Evolutionary conservation across 805 yeast species (phyloP), one percentile per base, ranked within the genome.

Genomic region (Kuraishia hungarica): DNA sequence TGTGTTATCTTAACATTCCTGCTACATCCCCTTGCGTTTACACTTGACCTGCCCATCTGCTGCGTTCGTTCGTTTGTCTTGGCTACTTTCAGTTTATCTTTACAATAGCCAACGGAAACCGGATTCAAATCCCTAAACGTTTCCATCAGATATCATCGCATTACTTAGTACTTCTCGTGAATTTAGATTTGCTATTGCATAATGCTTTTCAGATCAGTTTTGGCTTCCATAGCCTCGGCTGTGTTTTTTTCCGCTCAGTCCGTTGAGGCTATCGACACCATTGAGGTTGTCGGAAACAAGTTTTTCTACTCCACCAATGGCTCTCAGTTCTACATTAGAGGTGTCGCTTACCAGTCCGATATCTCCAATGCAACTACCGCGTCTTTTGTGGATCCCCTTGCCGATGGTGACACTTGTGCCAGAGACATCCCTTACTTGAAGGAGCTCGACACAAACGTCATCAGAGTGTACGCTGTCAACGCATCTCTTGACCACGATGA

Each of bases 341-440:
- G 94, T 75, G 74, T 87, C 59, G 94, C 94, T 53, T 87, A 87
- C 72, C 96, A 87, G 74, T 83, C 82, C 60, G 84, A 86, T 67
- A 78, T 84, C 43, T 75, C 79, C 50, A 78, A 78, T 61, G 76
- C 82, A 17, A 65, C 67, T 35, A 75, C 73, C 58, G 60, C 69
- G 7, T 59, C 79, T 29, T 84, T 83, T 63, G 77, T 74, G 56
- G 94, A 87, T 75, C 93, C 93, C 48, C 74, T 87, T 62, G 86
- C 89, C 56, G 84, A 86, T 66, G 72, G 63, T 48, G 72, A 63
- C 1, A 70, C 81, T 47, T 87, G 94, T 76, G 72, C 77, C 56
- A 78, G 93, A 78, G 94, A 87, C 72, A 73, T 87, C 57, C 90
- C 91, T 59, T 85, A 83, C 70, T 74, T 87, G 67, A 72, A 76